Conservation (phyloP, 352 stramenopile genomes). For the Elongisporangium senticosum region DNA sequence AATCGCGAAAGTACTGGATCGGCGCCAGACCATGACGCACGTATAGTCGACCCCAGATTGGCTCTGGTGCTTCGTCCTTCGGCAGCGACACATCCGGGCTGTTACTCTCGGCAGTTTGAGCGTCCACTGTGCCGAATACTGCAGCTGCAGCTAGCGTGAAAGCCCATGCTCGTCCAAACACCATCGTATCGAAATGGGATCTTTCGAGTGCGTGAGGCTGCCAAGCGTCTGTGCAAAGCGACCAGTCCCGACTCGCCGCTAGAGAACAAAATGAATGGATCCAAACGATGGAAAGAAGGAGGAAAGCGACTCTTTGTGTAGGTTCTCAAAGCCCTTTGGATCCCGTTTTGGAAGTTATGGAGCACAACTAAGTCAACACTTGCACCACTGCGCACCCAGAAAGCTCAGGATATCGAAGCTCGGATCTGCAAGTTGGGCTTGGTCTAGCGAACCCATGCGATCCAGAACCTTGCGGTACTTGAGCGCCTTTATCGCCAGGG, state of each 20-base stretch:
- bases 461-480: not conserved
- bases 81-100: not conserved
- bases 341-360: not conserved
- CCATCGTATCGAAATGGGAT: not conserved
- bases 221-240: not conserved
- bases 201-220: not conserved
- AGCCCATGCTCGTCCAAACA: not conserved
- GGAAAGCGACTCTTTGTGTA: not conserved
- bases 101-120: not conserved
- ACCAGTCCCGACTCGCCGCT: not conserved
- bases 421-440: not conserved
- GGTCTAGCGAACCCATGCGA: not conserved
- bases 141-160: not conserved
- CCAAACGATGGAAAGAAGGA: not conserved
- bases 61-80: conserved; percentile 11
- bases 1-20: conserved; percentile 74
- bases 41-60: conserved; percentile 61
- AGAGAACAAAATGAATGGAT: not conserved
- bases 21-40: conserved; percentile 48
- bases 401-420: not conserved
- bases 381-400: not conserved
- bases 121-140: not conserved
- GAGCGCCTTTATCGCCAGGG: not conserved
- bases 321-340: not conserved
- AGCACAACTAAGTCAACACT: not conserved